phyloP scores from a whole-genome alignment of 805 yeast species.

The Candida rishiriensis region DNA sequence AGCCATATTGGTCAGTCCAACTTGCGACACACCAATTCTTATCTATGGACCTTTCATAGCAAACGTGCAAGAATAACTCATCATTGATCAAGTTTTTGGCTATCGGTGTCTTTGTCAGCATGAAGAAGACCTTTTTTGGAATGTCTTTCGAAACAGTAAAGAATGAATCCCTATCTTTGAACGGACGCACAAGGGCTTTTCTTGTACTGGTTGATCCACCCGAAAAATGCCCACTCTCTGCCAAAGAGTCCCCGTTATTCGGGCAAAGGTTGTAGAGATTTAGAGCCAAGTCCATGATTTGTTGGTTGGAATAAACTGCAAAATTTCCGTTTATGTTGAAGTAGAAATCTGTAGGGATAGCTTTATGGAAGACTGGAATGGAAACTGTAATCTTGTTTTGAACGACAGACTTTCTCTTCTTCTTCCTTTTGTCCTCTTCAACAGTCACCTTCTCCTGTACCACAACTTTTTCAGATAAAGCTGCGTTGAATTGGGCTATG shows the following conservation, averaged over 20 bases:
- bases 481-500: conserved; percentile 42
- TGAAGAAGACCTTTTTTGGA: conserved; percentile 40
- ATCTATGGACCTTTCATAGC: conserved; percentile 79
- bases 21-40: conserved; percentile 82
- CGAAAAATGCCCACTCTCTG: neutral
- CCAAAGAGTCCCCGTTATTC: conserved; percentile 3
- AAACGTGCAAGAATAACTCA: conserved; percentile 77
- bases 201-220: neutral
- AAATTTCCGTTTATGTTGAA: conserved; percentile 32
- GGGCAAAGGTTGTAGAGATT: conserved; percentile 59
- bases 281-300: conserved; percentile 42
- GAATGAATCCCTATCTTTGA: conserved; percentile 29
- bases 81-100: conserved; percentile 44
- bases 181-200: neutral
- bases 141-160: conserved; percentile 37
- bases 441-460: conserved; percentile 12
- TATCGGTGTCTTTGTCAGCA: conserved; percentile 35
- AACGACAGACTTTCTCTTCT: conserved; percentile 19
- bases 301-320: conserved; percentile 29
- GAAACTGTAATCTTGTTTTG: conserved; percentile 10
- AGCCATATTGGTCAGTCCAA: conserved; percentile 85
- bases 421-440: conserved; percentile 23
- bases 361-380: conserved; percentile 29
- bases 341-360: conserved; percentile 37
- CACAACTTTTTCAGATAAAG: conserved; percentile 19